Evolutionary conservation across 306 rosid genomes (phyloP), one percentile per base, ranked within the genome.

Genomic region (Senna tora): DNA sequence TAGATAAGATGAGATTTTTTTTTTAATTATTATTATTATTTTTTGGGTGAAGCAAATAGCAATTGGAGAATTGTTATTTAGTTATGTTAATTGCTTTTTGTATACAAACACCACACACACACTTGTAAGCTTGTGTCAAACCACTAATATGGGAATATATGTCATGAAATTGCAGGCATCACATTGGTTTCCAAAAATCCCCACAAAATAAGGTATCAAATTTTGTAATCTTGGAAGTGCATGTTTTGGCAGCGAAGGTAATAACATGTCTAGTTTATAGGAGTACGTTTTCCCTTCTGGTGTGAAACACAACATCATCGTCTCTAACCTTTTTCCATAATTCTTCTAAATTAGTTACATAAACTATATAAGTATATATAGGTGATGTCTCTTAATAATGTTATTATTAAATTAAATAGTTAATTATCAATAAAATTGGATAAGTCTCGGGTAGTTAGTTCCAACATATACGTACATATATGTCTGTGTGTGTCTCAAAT

Each of bases 191-290:
- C 52, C 66, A 69, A 72, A 54, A 14, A 22, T 63, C 69, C 64
- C 69, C 78, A 75, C 19, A 75, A 75, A 83, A 75, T 66, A 71
- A 75, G 79, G 75, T 33, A 55, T 73, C 71, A 61, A 55, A 53
- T 45, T 39, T 33, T 17, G 38, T 4, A 75, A 72, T 75, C 42
- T 6, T 38, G 66, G 74, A 83, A 62, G 71, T 2, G 69, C 71
- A 75, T 83, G 87, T 72, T 82, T 79, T 65, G 81, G 81, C 76
- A 50, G 65, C 84, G 54, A 75, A 71, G 84, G 84, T 39, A 83
- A 83, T 75, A 79, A 79, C 81, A 83, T 83, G 84, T 79, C 81
- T 79, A 61, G 87, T 72, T 72, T 32, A 68, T 79, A 55, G 76
- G 71, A 71, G 80, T 61, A 72, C 74, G 71, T 62, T 75, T 79